These are phyloP conservation scores for Penicillium simplicissimum DNA, from an alignment of 495 filamentous ascomycete species.

Conservation along the genomic window DNA sequence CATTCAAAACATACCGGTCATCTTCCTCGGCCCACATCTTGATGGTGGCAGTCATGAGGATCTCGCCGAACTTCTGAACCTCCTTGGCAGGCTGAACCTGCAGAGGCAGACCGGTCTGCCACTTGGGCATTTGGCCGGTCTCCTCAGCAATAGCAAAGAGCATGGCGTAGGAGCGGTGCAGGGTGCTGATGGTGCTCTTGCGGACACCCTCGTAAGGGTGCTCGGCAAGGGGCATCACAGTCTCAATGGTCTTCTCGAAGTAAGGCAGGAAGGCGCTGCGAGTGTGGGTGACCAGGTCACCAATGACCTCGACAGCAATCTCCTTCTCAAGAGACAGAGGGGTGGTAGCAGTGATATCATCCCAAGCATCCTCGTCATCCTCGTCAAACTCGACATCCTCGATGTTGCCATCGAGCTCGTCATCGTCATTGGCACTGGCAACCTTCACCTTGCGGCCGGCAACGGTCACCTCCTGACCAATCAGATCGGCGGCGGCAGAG, in stretches of 20 bases:
- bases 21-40: slow-evolving; percentile 84
- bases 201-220: slow-evolving; percentile 93
- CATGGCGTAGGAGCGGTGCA: slow-evolving; percentile 91
- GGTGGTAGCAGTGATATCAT: slow-evolving; percentile 77
- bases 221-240: slow-evolving; percentile 74
- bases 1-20: slow-evolving; percentile 72
- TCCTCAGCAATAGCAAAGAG: slow-evolving; percentile 87
- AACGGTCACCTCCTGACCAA: slow-evolving; percentile 73
- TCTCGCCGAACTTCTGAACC: slow-evolving; percentile 81
- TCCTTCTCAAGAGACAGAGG: slow-evolving; percentile 94
- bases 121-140: slow-evolving; percentile 73
- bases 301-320: slow-evolving; percentile 91
- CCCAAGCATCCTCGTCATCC: slow-evolving; percentile 77
- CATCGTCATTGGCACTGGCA: slow-evolving; percentile 56
- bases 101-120: slow-evolving; percentile 85
- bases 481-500: slow-evolving; percentile 73
- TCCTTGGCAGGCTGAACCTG: slow-evolving; percentile 73
- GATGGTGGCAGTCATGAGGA: slow-evolving; percentile 82
- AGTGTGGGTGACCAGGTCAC: slow-evolving; percentile 86
- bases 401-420: slow-evolving; percentile 55
- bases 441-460: slow-evolving; percentile 84
- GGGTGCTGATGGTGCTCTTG: slow-evolving; percentile 82
- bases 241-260: slow-evolving; percentile 86
- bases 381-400: slow-evolving; percentile 68
- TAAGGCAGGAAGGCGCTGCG: slow-evolving; percentile 78